Conservation (phyloP, 257 asterid species). For the Rauvolfia tetraphylla region DNA sequence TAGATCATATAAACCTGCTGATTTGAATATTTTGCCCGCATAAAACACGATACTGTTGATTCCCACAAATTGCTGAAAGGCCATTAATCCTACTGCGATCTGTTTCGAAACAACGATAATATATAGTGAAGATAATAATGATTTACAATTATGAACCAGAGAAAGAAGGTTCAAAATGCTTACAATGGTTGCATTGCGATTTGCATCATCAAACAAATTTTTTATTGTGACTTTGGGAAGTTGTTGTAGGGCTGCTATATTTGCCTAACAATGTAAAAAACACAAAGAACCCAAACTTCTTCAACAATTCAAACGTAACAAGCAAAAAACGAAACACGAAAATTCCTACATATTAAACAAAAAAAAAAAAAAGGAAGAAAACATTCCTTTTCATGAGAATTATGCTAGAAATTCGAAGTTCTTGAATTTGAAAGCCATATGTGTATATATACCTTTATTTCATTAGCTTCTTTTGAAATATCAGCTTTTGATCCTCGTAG, state of each 20-base stretch:
- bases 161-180: neutral
- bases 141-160: no score
- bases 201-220: constrained; percentile 23
- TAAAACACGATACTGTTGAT: constrained; percentile 68
- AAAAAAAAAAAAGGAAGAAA: no score
- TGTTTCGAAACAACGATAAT: constrained; percentile 21
- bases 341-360: no score
- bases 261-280: constrained; percentile 3
- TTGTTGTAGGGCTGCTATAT: neutral
- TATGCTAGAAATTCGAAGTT: no score
- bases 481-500: constrained; percentile 72
- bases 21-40: constrained; percentile 54
- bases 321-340: no score
- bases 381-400: no score
- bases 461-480: constrained; percentile 52
- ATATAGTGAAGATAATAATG: no score
- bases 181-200: constrained; percentile 23
- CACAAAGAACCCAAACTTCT: no score
- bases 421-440: no score
- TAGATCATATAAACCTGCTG: constrained; percentile 42
- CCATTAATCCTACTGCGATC: constrained; percentile 66
- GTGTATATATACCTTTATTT: constrained; percentile 42
- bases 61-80: constrained; percentile 65
- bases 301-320: neutral
- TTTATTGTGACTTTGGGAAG: constrained; percentile 26